Conservation (phyloP, 75 land plant species). For the Cryptomeria japonica region DNA sequence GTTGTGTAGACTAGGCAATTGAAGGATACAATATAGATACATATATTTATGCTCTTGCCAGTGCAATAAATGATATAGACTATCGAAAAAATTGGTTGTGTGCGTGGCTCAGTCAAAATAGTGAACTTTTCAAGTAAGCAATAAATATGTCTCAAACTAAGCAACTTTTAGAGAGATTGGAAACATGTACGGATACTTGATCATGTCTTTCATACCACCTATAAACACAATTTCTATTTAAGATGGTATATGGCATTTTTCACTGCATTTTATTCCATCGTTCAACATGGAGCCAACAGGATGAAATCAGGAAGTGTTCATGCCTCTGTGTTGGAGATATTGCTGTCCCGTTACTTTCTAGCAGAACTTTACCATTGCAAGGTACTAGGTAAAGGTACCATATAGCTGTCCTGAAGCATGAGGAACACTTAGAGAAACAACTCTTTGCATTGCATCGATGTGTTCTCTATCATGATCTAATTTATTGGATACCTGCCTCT, state of each 20-base stretch:
- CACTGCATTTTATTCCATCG: not conserved
- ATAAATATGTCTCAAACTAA: not conserved
- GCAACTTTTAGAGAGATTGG: not conserved
- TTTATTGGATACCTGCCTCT: conserved; percentile 38
- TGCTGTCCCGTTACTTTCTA: not conserved
- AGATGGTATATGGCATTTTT: not conserved
- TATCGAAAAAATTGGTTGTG: not conserved
- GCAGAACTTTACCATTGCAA: not conserved
- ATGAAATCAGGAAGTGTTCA: not conserved
- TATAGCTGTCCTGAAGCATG: conserved; percentile 51
- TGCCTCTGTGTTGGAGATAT: not conserved
- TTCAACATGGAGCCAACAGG: not conserved
- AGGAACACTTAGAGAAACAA: conserved; percentile 61
- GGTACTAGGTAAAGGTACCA: conserved; percentile 21
- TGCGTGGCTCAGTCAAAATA: not conserved
- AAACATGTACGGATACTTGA: not conserved
- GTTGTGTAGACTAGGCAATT: not conserved
- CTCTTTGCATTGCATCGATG: conserved; percentile 75
- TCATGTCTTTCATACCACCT: not conserved
- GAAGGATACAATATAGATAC: not conserved
- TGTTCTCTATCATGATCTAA: conserved; percentile 63
- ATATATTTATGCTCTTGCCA: not conserved
- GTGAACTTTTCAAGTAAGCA: not conserved
- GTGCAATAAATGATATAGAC: not conserved
- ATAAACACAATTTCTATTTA: not conserved